Evolutionary conservation across 495 filamentous ascomycete genomes (phyloP), one percentile per base, ranked within the genome.

Genomic region (Bacidia rubella): DNA sequence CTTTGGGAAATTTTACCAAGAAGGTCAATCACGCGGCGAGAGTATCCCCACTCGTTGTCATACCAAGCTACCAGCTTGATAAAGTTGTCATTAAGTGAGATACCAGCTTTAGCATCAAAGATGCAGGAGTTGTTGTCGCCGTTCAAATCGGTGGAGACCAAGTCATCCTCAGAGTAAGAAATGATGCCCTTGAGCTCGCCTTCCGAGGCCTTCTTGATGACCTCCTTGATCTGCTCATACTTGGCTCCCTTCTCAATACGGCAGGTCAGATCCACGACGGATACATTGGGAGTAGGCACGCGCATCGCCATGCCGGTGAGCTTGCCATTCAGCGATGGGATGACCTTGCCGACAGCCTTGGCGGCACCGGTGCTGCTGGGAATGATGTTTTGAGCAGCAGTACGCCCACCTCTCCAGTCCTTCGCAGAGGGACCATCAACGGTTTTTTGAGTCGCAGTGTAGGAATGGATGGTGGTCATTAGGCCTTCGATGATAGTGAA

Each of bases 261-360:
- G 82, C 73, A 78, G 61, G 92, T 98, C 65, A 98, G 74, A 76
- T 98, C 92, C 63, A 98, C 93, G 68, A 98, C 92, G 57, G 92
- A 98, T 70, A 98, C 92, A 77, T 98, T 97, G 77, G 87, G 73
- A 64, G 92, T 97, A 51, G 92, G 92, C 43, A 98, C 90, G 83
- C 92, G 92, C 85, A 98, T 89, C 62, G 93, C 75, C 92, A 98
- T 95, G 72, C 92, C 92, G 60, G 92, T 98, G 59, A 98, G 87
- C 84, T 98, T 98, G 80, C 92, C 92, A 74, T 98, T 97, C 55
- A 98, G 79, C 53, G 77, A 70, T 52, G 92, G 92, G 63, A 98
- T 97, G 73, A 98, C 92, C 81, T 98, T 98, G 74, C 92, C 92
- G 74, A 98, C 92, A 67, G 92, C 92, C 85, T 98, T 98, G 65